phyloP scores from a whole-genome alignment of 108 stramenopile species.

The Nitzschia putrida region DNA sequence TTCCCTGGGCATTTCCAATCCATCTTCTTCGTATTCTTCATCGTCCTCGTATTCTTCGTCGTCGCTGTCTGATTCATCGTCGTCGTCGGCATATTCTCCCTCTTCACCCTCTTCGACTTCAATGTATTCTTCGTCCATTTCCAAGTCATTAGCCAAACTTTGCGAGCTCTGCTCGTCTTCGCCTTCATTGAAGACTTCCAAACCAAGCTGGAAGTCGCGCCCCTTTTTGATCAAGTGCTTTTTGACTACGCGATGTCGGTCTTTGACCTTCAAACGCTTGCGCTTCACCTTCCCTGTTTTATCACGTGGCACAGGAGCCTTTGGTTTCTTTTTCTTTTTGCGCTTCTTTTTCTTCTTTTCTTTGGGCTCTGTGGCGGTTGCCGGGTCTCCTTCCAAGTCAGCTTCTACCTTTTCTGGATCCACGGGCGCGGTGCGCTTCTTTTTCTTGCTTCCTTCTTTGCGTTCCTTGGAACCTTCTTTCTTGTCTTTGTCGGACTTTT shows the following conservation, averaged over 20 bases:
- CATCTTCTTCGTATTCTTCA: conserved; percentile 1
- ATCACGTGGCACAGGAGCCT: conserved; percentile 10
- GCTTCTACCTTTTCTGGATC: conserved; percentile 3
- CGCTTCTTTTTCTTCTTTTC: conserved; percentile 13
- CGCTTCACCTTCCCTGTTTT: conserved; percentile 20
- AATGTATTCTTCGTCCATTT: neutral
- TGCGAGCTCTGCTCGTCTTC: conserved; percentile 16
- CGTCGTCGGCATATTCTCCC: neutral
- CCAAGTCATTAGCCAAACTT: neutral
- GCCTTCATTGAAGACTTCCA: conserved; percentile 22
- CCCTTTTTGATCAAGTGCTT: conserved; percentile 29
- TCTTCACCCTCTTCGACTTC: neutral
- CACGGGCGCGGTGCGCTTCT: neutral
- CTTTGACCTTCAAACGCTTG: conserved; percentile 20
- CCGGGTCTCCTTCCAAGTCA: neutral
- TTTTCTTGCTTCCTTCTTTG: neutral
- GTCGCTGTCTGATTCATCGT: conserved; percentile 16
- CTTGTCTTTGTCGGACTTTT: neutral
- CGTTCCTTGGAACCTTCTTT: conserved; percentile 2
- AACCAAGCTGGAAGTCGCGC: conserved; percentile 25
- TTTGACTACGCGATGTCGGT: conserved; percentile 26
- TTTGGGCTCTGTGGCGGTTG: neutral
- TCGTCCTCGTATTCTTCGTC: conserved; percentile 15
- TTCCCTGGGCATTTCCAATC: neutral
- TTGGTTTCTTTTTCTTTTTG: conserved; percentile 16